Conservation (phyloP, 1,284 basidiomycete genomes). For the Leccinum solheimii region DNA sequence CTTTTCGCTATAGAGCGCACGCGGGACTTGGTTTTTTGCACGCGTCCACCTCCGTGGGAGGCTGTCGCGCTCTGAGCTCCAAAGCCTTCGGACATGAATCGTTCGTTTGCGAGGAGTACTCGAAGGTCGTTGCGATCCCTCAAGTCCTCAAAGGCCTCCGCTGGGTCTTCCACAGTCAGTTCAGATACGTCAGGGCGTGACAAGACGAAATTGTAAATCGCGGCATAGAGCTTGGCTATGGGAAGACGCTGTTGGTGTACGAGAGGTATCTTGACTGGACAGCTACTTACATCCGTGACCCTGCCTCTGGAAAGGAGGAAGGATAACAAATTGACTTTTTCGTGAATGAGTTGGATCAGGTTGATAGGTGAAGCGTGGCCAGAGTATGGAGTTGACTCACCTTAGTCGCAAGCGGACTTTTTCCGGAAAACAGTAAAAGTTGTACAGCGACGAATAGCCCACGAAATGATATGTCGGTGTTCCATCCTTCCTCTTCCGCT, state of each 20-base stretch:
- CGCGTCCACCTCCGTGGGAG: constrained; percentile 49
- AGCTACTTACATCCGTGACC: constrained; percentile 82
- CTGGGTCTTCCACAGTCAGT: constrained; percentile 95
- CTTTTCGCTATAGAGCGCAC: constrained; percentile 41
- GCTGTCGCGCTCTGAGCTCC: constrained; percentile 14
- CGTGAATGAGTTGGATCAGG: constrained; percentile 26
- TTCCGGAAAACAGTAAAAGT: constrained; percentile 93
- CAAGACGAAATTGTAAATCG: constrained; percentile 81
- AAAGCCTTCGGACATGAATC: constrained; percentile 69
- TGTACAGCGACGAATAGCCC: constrained; percentile 90
- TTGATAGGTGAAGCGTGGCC: not conserved
- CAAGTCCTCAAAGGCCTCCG: constrained; percentile 93
- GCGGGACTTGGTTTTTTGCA: constrained; percentile 36
- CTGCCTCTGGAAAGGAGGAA: constrained; percentile 87
- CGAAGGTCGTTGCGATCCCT: constrained; percentile 90
- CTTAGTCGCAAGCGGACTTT: constrained; percentile 82
- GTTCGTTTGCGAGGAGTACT: constrained; percentile 68
- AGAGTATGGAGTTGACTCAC: constrained; percentile 40
- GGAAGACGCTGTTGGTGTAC: constrained; percentile 4
- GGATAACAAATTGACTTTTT: constrained; percentile 84
- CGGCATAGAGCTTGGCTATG: constrained; percentile 82
- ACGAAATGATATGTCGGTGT: constrained; percentile 82
- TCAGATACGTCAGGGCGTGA: constrained; percentile 74
- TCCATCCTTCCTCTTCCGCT: constrained; percentile 61
- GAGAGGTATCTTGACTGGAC: not conserved